Base-by-base conservation (phyloP, 306 rosid species). In the Citrullus colocynthis region DNA sequence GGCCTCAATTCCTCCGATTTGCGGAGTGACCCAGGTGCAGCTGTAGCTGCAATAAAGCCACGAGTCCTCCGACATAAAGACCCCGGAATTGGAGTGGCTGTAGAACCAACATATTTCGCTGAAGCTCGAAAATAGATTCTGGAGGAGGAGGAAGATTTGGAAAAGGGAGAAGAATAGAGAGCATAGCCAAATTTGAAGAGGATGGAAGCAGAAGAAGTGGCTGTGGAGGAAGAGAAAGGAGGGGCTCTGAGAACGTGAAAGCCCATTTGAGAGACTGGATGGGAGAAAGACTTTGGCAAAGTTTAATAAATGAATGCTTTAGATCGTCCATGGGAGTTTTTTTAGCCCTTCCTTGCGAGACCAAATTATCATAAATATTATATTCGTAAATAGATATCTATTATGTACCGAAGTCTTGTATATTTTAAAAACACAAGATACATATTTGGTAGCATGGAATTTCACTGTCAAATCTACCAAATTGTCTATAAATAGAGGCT, bases 1-100 rank as follows among this genome's bases (percentile, higher is more conserved):
- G 90, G 84, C 48, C 74, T 88, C 96, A 94, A 87, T 74, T 90
- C 91, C 79, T 92, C 97, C 0, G 91, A 85, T 76, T 86, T 92
- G 59, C 78, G 86, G 15, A 48, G 78, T 15, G 96, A 77, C 12
- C 88, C 91, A 57, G 87, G 84, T 20, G 89, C 76, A 15, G 96
- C 85, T 90, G 87, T 86, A 82, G 96, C 87, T 4, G 88, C 83
- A 61, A 80, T 49, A 34, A 79, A 55, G 62, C 88, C 91, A 21
- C 90, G 89, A 57, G 75, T 78, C n/a, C 76, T 65, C 20, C 39
- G 82, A 7, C 6, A 80, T 75, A 83, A 61, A 67, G 81, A 77
- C 61, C 79, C 82, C 28, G 84, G 73, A 79, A 75, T 30, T 9
- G 82, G 7, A 28, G 85, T 64, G 49, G 76, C 9, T 42, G 80